Conservation (phyloP, 2,329 filamentous ascomycete genomes). For the Aspergillus phoenicis region DNA sequence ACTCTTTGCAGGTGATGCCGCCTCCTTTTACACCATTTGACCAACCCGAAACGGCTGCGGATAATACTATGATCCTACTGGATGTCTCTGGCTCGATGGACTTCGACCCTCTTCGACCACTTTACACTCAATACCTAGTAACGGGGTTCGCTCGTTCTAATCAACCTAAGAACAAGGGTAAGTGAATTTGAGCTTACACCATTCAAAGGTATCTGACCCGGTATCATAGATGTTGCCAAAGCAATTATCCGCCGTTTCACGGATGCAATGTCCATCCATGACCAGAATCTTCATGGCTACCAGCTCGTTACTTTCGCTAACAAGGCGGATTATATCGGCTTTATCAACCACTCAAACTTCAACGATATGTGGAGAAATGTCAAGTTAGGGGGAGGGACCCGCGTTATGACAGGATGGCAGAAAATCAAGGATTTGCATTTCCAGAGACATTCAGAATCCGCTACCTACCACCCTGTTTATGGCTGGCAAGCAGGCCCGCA, state of each 20-base stretch:
- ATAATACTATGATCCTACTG: conserved; percentile 10
- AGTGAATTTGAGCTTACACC: fast-evolving
- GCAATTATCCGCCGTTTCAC: conserved; percentile 10
- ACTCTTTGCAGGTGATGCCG: conserved; percentile 10
- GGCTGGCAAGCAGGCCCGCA: conserved; percentile 8
- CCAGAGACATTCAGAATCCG: not conserved
- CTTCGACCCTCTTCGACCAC: not conserved
- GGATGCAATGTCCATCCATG: conserved; percentile 1
- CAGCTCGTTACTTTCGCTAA: conserved; percentile 8
- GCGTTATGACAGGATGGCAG: conserved; percentile 11
- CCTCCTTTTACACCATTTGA: not conserved
- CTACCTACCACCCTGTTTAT: conserved; percentile 6
- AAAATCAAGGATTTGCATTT: conserved; percentile 11
- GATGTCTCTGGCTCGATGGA: conserved; percentile 11
- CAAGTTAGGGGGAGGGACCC: conserved; percentile 2
- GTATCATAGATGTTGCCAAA: conserved; percentile 7
- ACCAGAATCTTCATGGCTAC: conserved; percentile 6
- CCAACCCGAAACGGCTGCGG: not conserved
- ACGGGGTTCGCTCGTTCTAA: not conserved
- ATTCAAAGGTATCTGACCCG: not conserved
- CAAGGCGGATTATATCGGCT: conserved; percentile 1
- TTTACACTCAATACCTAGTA: conserved; percentile 2
- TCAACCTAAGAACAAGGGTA: conserved; percentile 11
- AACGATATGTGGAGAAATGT: conserved; percentile 1
- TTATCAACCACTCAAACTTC: conserved; percentile 8